Conservation (phyloP, 75 land plant genomes). For the Selaginella moellendorffii region DNA sequence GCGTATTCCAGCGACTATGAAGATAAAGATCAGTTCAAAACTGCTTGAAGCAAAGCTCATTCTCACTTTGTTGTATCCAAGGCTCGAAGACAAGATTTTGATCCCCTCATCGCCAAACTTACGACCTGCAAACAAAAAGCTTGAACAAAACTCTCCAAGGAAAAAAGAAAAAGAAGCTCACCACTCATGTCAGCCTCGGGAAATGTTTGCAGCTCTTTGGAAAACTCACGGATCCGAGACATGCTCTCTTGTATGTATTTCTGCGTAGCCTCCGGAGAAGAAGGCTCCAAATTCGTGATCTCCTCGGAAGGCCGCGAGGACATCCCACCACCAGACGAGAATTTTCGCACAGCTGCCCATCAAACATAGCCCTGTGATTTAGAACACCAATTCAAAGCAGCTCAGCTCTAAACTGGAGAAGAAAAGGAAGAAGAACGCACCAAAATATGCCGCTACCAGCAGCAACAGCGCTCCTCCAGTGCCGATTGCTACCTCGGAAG, state of each 20-base stretch:
- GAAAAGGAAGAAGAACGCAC: too few relatives aligned
- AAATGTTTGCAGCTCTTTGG: slow-evolving; percentile 66
- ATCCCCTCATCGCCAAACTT: slow-evolving; percentile 97
- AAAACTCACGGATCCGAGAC: slow-evolving; percentile 32
- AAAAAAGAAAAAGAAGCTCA: slow-evolving; percentile 13
- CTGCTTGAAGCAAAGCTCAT: not conserved
- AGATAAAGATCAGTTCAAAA: not conserved
- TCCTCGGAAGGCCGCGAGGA: not conserved
- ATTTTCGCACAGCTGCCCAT: not conserved
- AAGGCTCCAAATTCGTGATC: not conserved
- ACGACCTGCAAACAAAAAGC: slow-evolving; percentile 33
- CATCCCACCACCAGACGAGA: not conserved
- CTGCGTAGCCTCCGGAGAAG: not conserved
- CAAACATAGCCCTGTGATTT: not conserved
- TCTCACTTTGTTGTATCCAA: slow-evolving; percentile 92
- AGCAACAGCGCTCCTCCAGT: not conserved
- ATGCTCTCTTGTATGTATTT: not conserved
- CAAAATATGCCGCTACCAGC: not conserved
- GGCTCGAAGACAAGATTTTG: slow-evolving; percentile 72
- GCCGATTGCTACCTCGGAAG: not conserved
- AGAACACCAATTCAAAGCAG: not conserved
- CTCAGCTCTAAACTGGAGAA: too few relatives aligned
- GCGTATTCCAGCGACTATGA: slow-evolving; percentile 66
- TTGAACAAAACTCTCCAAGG: not conserved
- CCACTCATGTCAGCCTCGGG: slow-evolving; percentile 73